A percentile compares a stretch with the other conserved stretches of the same genome.
Evolutionary conservation across 305 asterid genomes (phyloP).

Genomic region (Andrographis paniculata): DNA sequence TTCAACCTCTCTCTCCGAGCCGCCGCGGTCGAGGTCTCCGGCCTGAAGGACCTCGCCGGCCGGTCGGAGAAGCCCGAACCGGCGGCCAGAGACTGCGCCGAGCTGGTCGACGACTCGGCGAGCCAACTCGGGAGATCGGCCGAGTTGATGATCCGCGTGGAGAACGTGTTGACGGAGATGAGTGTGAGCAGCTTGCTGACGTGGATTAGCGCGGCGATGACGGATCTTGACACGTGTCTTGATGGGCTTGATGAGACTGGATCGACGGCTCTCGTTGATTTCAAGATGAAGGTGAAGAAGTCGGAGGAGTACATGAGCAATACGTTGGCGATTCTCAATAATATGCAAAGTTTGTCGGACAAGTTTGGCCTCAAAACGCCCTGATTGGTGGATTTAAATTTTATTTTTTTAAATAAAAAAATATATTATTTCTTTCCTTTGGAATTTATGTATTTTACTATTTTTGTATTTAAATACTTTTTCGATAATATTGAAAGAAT

Average conservation of each 20-base stretch:
- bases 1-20: slow-evolving; percentile 67
- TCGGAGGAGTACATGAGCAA: slow-evolving; percentile 71
- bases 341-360: slow-evolving; percentile 34
- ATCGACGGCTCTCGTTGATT: slow-evolving; percentile 43
- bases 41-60: slow-evolving; percentile 23
- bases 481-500: no score
- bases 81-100: slow-evolving; percentile 57
- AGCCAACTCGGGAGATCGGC: slow-evolving; percentile 51
- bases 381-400: slow-evolving; percentile 10
- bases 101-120: slow-evolving; percentile 55
- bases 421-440: no score
- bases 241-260: slow-evolving; percentile 65
- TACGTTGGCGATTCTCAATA: slow-evolving; percentile 75
- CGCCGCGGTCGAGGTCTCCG: slow-evolving; percentile 26
- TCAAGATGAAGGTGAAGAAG: slow-evolving; percentile 51
- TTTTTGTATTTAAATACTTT: no score
- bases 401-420: neutral
- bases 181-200: slow-evolving; percentile 57
- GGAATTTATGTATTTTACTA: no score
- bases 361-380: slow-evolving; percentile 52
- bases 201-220: slow-evolving; percentile 87
- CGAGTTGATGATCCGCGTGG: slow-evolving; percentile 36
- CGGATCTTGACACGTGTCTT: slow-evolving; percentile 70
- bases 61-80: slow-evolving; percentile 30
- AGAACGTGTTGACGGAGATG: slow-evolving; percentile 46